These are phyloP conservation scores for Eucalyptus regnans DNA, from an alignment of 345 rosid genomes.

Conservation along the genomic window DNA sequence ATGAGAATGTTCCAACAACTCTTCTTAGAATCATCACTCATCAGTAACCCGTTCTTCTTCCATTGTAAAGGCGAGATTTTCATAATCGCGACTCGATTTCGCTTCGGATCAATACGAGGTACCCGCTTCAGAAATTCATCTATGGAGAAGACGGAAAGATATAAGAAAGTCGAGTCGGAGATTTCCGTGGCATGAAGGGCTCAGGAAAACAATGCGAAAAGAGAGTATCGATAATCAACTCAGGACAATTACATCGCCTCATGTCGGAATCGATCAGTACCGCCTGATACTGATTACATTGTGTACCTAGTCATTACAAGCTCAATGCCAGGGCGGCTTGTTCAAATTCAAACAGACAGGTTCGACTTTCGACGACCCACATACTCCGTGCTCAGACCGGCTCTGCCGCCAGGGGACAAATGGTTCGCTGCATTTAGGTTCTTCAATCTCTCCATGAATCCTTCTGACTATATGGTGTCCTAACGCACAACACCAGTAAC, in stretches of 20 bases:
- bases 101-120: background rate
- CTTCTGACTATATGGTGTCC: slow-evolving; percentile 1
- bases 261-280: background rate
- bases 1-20: background rate
- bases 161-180: background rate
- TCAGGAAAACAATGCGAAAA: background rate
- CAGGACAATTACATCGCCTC: background rate
- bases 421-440: background rate
- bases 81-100: background rate
- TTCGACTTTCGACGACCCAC: background rate
- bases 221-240: background rate
- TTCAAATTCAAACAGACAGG: background rate
- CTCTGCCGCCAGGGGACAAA: background rate
- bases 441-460: background rate
- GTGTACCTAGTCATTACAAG: background rate
- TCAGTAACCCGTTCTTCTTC: background rate
- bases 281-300: background rate
- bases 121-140: background rate
- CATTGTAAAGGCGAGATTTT: background rate
- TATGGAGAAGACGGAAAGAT: background rate
- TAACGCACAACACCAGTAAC: slow-evolving; percentile 22
- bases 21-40: background rate
- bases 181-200: background rate
- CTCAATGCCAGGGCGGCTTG: background rate
- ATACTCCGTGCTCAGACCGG: background rate